Evolutionary conservation across 495 filamentous ascomycete genomes (phyloP).

Genomic region (Cercophora sp.): DNA sequence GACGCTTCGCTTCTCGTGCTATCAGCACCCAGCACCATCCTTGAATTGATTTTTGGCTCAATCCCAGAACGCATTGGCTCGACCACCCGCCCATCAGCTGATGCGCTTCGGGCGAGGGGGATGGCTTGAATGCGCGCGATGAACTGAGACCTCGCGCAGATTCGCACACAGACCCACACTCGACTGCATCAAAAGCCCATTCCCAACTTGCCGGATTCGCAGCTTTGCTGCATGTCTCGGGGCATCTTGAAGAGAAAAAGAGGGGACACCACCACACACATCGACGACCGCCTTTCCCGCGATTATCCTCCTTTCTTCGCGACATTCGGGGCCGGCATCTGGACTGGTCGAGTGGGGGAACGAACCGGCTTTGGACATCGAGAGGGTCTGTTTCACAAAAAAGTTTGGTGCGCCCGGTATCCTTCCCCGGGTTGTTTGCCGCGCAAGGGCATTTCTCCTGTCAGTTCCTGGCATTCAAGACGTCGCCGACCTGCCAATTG

Average conservation of each 20-base stretch:
- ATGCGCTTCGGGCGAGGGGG: slow-evolving; percentile 10
- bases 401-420: slow-evolving; percentile 7
- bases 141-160: slow-evolving; percentile 8
- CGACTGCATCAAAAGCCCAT: neutral
- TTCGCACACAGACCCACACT: slow-evolving; percentile 5
- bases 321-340: too few relatives aligned
- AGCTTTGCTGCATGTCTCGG: slow-evolving; percentile 9
- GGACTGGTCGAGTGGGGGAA: neutral
- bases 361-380: too few relatives aligned
- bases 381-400: slow-evolving; percentile 10
- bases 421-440: slow-evolving; percentile 10
- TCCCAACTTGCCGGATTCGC: slow-evolving; percentile 12
- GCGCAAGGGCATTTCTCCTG: neutral
- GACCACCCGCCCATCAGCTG: slow-evolving; percentile 16
- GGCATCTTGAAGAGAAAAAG: neutral
- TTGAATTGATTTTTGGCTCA: slow-evolving; percentile 23
- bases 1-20: neutral
- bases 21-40: slow-evolving; percentile 8
- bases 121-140: neutral
- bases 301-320: too few relatives aligned
- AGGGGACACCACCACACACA: neutral
- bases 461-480: slow-evolving; percentile 10
- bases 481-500: slow-evolving; percentile 8
- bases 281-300: neutral
- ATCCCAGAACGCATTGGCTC: slow-evolving; percentile 20